Evolutionary conservation across 2,329 filamentous ascomycete genomes (phyloP).

Genomic region (Pseudogymnoascus sp.): DNA sequence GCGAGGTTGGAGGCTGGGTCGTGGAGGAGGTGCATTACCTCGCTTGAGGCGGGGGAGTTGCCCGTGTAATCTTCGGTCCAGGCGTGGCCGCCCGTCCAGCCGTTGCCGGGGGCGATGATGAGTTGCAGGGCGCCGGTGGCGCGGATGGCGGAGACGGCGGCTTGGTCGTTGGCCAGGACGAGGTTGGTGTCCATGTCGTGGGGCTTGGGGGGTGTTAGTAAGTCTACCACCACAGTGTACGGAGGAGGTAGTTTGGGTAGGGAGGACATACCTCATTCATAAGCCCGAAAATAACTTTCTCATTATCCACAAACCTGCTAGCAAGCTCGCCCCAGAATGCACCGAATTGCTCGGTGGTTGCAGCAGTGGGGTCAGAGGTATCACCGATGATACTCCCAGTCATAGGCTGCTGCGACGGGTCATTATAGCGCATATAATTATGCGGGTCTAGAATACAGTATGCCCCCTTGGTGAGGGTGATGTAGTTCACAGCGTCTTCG

Average conservation of each 20-base stretch:
- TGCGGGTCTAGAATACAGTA: conserved; percentile 43
- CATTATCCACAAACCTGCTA: conserved; percentile 35
- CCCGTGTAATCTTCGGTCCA: conserved; percentile 30
- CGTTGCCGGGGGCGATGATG: conserved; percentile 40
- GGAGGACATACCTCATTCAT: conserved; percentile 29
- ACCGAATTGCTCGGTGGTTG: conserved; percentile 39
- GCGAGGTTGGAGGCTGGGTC: conserved; percentile 41
- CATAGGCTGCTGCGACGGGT: conserved; percentile 39
- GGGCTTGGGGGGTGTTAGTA: conserved; percentile 21
- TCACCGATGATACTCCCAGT: conserved; percentile 42
- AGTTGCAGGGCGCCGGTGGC: conserved; percentile 36
- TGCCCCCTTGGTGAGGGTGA: conserved; percentile 37
- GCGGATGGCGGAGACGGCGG: conserved; percentile 38
- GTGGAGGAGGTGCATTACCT: conserved; percentile 32
- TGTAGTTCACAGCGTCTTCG: conserved; percentile 40
- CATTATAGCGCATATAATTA: conserved; percentile 47
- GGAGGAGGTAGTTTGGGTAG: too few relatives aligned
- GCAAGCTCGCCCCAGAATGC: conserved; percentile 42
- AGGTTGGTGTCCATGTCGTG: conserved; percentile 41
- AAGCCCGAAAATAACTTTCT: conserved; percentile 41
- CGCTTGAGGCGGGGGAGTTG: conserved; percentile 28
- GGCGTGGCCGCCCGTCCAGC: conserved; percentile 39
- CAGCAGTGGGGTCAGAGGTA: conserved; percentile 34
- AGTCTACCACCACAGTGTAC: too few relatives aligned
- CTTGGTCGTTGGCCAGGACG: conserved; percentile 39